These are phyloP conservation scores for Sphaerobolus stellatus DNA, from an alignment of 1,284 basidiomycete genomes.

Conservation along the genomic window DNA sequence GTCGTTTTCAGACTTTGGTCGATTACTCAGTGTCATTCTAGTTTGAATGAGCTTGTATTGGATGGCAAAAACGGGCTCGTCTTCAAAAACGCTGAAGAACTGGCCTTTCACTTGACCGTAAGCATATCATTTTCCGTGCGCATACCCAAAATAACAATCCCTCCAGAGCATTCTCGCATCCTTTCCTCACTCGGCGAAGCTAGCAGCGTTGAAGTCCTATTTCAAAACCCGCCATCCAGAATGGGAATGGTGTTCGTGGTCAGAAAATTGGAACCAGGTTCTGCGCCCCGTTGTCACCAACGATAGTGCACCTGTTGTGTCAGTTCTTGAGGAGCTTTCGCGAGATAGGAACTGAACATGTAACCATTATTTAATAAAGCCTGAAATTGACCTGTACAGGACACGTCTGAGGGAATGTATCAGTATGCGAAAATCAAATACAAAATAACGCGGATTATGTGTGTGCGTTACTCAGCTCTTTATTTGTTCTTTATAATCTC, in stretches of 20 bases:
- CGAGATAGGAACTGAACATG: no score
- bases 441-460: no score
- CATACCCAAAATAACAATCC: conserved; percentile 6
- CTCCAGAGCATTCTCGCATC: conserved; percentile 55
- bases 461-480: no score
- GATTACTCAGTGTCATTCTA: conserved; percentile 27
- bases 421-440: no score
- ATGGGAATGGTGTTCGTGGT: conserved; percentile 76
- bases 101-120: conserved; percentile 76
- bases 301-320: conserved; percentile 44
- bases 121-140: conserved; percentile 19
- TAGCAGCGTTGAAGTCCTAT: conserved; percentile 51
- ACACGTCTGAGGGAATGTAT: no score
- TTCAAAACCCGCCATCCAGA: conserved; percentile 27
- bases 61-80: conserved; percentile 80
- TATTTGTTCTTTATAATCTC: no score
- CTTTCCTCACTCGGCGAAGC: conserved; percentile 56
- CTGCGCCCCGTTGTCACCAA: conserved; percentile 62
- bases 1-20: neutral
- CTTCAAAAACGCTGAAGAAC: conserved; percentile 68
- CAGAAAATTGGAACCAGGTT: conserved; percentile 77
- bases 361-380: no score
- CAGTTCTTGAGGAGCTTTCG: no score
- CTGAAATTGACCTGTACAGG: no score
- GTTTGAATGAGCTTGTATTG: conserved; percentile 85